Evolutionary conservation across 2,329 filamentous ascomycete species (phyloP).

Genomic region (Ascochyta koolunga): DNA sequence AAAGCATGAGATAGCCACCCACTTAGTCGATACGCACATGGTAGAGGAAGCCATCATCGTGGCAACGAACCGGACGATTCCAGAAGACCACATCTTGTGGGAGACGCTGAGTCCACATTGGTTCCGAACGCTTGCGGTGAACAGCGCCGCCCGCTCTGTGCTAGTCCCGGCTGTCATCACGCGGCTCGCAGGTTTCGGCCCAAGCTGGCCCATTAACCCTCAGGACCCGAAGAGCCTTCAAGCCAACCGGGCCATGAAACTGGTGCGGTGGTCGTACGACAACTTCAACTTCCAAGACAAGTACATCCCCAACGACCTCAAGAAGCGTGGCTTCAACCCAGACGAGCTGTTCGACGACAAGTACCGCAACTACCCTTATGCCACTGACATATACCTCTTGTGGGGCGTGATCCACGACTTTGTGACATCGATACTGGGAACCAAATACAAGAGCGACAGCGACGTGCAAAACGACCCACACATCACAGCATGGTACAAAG

Average conservation of each 20-base stretch:
- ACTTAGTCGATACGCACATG: constrained; percentile 17
- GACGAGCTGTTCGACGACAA: constrained; percentile 3
- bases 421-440: constrained; percentile 2
- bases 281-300: constrained; percentile 16
- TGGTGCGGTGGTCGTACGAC: constrained; percentile 10
- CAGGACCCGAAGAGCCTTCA: background rate
- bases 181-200: constrained; percentile 10
- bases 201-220: constrained; percentile 2
- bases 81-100: constrained; percentile 12
- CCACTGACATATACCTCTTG: constrained; percentile 11
- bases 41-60: constrained; percentile 18
- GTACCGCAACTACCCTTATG: constrained; percentile 17
- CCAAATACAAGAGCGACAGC: constrained; percentile 12
- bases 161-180: constrained; percentile 9
- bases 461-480: constrained; percentile 3
- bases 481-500: constrained; percentile 6
- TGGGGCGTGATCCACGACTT: constrained; percentile 14
- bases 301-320: constrained; percentile 12
- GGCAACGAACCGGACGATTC: constrained; percentile 13
- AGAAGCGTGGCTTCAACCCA: constrained; percentile 9
- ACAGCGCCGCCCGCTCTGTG: constrained; percentile 9
- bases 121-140: constrained; percentile 14
- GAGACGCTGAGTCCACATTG: constrained; percentile 15
- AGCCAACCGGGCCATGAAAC: constrained; percentile 2
- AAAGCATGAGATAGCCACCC: constrained; percentile 13